Conservation (phyloP, 306 rosid genomes). For the apple (Malus domestica) region DNA sequence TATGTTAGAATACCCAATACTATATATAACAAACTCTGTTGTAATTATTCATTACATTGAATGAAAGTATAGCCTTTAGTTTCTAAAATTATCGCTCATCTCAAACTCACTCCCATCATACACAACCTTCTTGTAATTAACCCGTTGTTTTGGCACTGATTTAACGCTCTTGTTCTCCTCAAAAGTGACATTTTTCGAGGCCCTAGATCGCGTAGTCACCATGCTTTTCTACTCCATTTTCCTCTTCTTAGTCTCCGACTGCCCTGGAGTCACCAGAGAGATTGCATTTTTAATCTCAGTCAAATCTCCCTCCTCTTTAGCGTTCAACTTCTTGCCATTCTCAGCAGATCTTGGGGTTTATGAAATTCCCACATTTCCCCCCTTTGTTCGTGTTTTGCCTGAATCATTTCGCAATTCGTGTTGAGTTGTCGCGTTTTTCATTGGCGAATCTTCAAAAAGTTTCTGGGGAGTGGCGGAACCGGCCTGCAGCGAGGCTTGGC, state of each 20-base stretch:
- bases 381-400: not conserved
- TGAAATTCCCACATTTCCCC: not conserved
- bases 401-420: not conserved
- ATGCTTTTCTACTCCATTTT: conserved; percentile 28
- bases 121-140: conserved; percentile 59
- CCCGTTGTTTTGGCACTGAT: conserved; percentile 25
- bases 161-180: conserved; percentile 12
- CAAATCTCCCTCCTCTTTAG: conserved; percentile 13
- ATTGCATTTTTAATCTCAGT: conserved; percentile 12
- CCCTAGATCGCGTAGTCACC: conserved; percentile 40
- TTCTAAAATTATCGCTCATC: conserved; percentile 29
- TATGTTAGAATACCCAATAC: too few species aligned
- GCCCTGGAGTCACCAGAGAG: conserved; percentile 50
- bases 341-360: conserved; percentile 1
- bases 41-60: too few species aligned
- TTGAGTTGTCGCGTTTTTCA: not conserved
- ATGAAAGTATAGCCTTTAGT: too few species aligned
- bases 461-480: conserved; percentile 13
- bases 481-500: conserved; percentile 6
- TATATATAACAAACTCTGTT: too few species aligned
- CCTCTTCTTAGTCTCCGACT: conserved; percentile 45
- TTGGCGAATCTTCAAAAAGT: not conserved
- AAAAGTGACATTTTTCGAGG: conserved; percentile 17
- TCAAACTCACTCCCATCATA: conserved; percentile 82
- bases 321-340: conserved; percentile 1